phyloP scores from a whole-genome alignment of 1,139 yeast genomes.

The Sugiyamaella xylanicola region DNA sequence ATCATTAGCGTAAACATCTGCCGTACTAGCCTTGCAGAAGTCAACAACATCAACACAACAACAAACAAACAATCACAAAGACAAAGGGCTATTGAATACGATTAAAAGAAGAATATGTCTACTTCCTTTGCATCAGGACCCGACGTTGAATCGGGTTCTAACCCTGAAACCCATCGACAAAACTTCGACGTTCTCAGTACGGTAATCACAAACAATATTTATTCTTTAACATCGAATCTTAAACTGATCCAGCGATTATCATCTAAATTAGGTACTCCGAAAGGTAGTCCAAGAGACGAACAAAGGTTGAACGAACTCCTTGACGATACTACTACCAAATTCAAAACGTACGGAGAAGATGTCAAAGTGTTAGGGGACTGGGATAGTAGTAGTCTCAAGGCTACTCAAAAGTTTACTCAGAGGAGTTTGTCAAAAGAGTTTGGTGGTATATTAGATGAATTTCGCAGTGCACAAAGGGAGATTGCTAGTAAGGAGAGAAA shows the following conservation, averaged over 20 bases:
- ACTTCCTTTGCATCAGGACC: conserved; percentile 9
- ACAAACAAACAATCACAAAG: neutral
- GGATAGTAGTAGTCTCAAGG: conserved; percentile 27
- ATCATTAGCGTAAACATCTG: too few species aligned
- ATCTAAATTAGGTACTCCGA: conserved; percentile 19
- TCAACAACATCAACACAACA: neutral
- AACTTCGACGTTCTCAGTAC: conserved; percentile 30
- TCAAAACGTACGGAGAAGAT: conserved; percentile 29
- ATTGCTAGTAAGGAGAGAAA: conserved; percentile 28
- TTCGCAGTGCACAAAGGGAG: conserved; percentile 44
- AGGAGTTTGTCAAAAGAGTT: conserved; percentile 50
- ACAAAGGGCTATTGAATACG: neutral
- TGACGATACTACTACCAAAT: conserved; percentile 30
- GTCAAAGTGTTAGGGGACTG: conserved; percentile 32
- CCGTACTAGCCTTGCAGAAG: too few species aligned
- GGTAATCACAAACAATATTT: conserved; percentile 31
- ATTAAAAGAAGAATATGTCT: neutral
- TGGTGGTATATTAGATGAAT: conserved; percentile 45
- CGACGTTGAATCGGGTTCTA: conserved; percentile 12
- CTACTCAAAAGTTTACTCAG: conserved; percentile 42
- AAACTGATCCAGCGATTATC: conserved; percentile 28
- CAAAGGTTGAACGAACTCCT: conserved; percentile 28
- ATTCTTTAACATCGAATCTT: conserved; percentile 30
- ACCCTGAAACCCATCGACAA: conserved; percentile 11
- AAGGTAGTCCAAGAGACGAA: conserved; percentile 22